Evolutionary conservation across 306 rosid species (phyloP).

Genomic region (Trifolium pratense): DNA sequence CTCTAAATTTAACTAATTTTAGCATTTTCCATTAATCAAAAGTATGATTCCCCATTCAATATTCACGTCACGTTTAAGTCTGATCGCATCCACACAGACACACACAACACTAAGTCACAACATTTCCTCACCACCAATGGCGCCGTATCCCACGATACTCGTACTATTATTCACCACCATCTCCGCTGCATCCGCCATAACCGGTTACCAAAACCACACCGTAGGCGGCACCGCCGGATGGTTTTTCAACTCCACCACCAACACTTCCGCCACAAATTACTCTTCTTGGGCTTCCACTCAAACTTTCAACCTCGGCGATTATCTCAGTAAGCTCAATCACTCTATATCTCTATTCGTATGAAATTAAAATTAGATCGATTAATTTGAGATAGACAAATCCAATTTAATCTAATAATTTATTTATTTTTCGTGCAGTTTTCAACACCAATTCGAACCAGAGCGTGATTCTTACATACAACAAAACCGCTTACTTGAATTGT

Average conservation of each 20-base stretch:
- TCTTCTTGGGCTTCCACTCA: constrained; percentile 74
- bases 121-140: constrained; percentile 39
- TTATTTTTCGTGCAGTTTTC: constrained; percentile 62
- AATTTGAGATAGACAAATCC: neutral
- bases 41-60: no score
- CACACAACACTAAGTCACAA: neutral
- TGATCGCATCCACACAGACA: no score
- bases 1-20: no score
- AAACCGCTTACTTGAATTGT: constrained; percentile 63
- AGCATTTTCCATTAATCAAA: no score
- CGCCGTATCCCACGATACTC: constrained; percentile 31
- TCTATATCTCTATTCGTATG: neutral
- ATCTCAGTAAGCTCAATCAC: constrained; percentile 61
- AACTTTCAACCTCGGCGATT: constrained; percentile 84
- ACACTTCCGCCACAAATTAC: constrained; percentile 73
- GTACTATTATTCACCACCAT: constrained; percentile 36
- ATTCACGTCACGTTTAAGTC: no score
- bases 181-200: constrained; percentile 38
- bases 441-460: constrained; percentile 71
- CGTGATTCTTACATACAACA: constrained; percentile 79
- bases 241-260: constrained; percentile 73
- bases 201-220: constrained; percentile 71
- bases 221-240: constrained; percentile 80
- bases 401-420: no score
- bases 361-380: constrained; percentile 2